Evolutionary conservation across 2,329 filamentous ascomycete genomes (phyloP), one percentile per base, ranked within the genome.

Genomic region (Amauroascus niger): DNA sequence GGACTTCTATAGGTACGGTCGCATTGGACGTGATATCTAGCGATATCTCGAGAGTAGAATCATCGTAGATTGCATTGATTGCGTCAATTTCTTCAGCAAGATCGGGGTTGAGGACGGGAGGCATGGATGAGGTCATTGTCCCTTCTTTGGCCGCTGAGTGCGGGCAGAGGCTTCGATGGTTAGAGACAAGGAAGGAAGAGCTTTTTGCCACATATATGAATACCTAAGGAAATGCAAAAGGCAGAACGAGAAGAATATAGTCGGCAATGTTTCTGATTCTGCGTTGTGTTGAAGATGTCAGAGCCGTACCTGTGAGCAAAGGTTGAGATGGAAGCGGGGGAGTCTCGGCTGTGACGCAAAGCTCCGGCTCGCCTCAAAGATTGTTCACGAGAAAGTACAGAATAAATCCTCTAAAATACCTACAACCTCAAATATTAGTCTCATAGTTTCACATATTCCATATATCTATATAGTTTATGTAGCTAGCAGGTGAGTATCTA

Each of bases 61-160:
- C 76, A 58, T 79, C 77, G 72, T 86, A 87, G 63, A 86, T 78
- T 58, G 74, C 71, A 57, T 74, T 74, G 58, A 76, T 69, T 20
- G 73, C 72, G 59, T 73, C 71, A 28, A 74, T 68, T 62, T 76
- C 74, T 60, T 76, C 72, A 14, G 67, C 67, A 4, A 76, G 68
- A 18, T 75, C 73, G 67, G 70, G 48, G 61, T 65, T 59, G 22
- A 45, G 16, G 28, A 18, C 35, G 20, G 40, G 24, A 14, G 33
- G 13, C 49, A 40, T 47, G 48, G 22, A 40, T 22, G 13, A 18
- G 16, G 8, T 41, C 11, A 14, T 9, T 40, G 3, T 6, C 5
- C 26, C 5, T 4, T 30, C 26, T 4, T 30, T 30, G 26, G 26
- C 9, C 9, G 26, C 9, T 30, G 26, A n/a, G 4, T 30, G 26